A percentile compares a stretch with the other conserved stretches of the same genome.
These are phyloP conservation scores for Xylaria sp. DNA, from an alignment of 2,329 filamentous ascomycete genomes.

Conservation along the genomic window DNA sequence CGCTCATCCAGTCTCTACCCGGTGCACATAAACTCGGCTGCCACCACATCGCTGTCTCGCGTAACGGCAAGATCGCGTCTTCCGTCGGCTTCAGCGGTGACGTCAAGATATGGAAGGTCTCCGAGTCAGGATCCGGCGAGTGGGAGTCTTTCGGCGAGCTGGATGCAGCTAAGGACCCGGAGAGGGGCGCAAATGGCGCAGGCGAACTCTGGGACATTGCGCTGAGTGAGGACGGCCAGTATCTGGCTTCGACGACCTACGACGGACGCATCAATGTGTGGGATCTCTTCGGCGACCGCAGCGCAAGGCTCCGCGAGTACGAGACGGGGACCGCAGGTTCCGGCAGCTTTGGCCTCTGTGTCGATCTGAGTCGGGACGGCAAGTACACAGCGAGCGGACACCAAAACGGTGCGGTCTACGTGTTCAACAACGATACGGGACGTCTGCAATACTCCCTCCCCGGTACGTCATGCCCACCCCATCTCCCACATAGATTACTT, in stretches of 20 bases:
- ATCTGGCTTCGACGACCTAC: slow-evolving; percentile 86
- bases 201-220: slow-evolving; percentile 89
- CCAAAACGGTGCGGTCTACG: slow-evolving; percentile 89
- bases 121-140: slow-evolving; percentile 68
- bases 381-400: slow-evolving; percentile 91
- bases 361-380: slow-evolving; percentile 84
- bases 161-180: slow-evolving; percentile 44
- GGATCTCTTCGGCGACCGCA: slow-evolving; percentile 69
- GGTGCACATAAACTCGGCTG: slow-evolving; percentile 88
- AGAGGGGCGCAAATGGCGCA: slow-evolving; percentile 57
- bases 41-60: slow-evolving; percentile 83
- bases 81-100: slow-evolving; percentile 92
- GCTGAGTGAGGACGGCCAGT: slow-evolving; percentile 84
- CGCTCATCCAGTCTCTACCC: slow-evolving; percentile 81
- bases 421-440: slow-evolving; percentile 93
- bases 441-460: slow-evolving; percentile 87
- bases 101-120: slow-evolving; percentile 81
- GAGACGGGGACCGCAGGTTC: slow-evolving; percentile 78
- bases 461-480: slow-evolving; percentile 62
- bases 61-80: slow-evolving; percentile 76
- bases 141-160: slow-evolving; percentile 64
- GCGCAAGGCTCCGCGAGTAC: slow-evolving; percentile 79
- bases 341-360: slow-evolving; percentile 88
- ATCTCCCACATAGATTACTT: neutral
- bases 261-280: slow-evolving; percentile 92